These are phyloP conservation scores for Jaltomata sinuosa DNA, from an alignment of 257 asterid species.

Conservation along the genomic window DNA sequence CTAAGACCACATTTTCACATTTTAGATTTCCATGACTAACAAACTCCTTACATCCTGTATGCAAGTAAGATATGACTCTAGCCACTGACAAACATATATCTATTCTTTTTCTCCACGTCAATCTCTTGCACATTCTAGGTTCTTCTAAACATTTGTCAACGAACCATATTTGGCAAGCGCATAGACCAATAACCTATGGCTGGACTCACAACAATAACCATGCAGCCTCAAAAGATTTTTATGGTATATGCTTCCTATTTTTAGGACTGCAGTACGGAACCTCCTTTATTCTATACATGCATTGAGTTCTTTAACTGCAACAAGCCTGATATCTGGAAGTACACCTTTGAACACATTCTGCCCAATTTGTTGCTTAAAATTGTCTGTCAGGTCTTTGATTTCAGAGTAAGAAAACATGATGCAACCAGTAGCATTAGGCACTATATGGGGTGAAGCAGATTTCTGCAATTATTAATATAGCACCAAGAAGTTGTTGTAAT, in stretches of 20 bases:
- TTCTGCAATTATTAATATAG: too few species aligned
- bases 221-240: conserved; percentile 29
- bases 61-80: conserved; percentile 29
- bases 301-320: conserved; percentile 20
- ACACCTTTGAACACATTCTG: conserved; percentile 22
- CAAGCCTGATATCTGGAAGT: conserved; percentile 15
- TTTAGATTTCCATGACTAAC: conserved; percentile 32
- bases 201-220: conserved; percentile 23
- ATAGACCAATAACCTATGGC: conserved; percentile 22
- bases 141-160: conserved; percentile 21
- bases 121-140: conserved; percentile 26
- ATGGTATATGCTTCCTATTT: conserved; percentile 28
- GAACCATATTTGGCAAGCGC: conserved; percentile 28
- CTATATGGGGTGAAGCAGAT: conserved; percentile 5
- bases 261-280: conserved; percentile 24
- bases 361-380: conserved; percentile 32
- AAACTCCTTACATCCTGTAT: conserved; percentile 31
- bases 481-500: too few species aligned
- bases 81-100: conserved; percentile 29
- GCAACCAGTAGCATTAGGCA: conserved; percentile 18
- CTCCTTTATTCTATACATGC: conserved; percentile 16
- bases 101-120: conserved; percentile 30
- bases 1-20: conserved; percentile 34
- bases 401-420: conserved; percentile 21
- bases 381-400: conserved; percentile 22